These are phyloP conservation scores for Dactylonectria macrodidyma DNA, from an alignment of 2,329 filamentous ascomycete species.

Conservation along the genomic window DNA sequence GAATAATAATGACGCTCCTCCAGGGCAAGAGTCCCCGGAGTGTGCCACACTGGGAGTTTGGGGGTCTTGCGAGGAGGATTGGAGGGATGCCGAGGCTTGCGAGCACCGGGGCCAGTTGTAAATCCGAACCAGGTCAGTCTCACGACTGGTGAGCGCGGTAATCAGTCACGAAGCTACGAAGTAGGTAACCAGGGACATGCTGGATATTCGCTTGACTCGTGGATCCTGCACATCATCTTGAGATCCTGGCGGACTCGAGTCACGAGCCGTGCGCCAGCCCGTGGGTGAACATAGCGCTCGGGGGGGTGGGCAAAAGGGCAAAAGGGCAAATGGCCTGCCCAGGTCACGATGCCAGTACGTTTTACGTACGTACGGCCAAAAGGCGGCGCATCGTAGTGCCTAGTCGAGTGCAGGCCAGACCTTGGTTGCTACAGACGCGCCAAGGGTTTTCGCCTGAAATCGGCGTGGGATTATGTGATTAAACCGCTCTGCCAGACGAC, in stretches of 20 bases:
- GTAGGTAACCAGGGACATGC: constrained; percentile 28
- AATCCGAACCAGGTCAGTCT: constrained; percentile 10
- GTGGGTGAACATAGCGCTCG: constrained; percentile 37
- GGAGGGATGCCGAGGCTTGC: constrained; percentile 2
- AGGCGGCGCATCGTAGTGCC: constrained; percentile 32
- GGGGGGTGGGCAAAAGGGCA: constrained; percentile 5
- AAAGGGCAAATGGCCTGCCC: constrained; percentile 15
- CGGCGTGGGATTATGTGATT: constrained; percentile 31
- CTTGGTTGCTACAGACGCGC: constrained; percentile 32
- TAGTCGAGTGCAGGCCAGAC: constrained; percentile 33
- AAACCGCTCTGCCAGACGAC: constrained; percentile 27
- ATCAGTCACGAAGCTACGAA: background rate
- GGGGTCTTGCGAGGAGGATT: background rate
- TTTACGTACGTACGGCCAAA: constrained; percentile 34
- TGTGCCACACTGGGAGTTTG: constrained; percentile 11
- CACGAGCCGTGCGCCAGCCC: constrained; percentile 42
- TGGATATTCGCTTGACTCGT: constrained; percentile 53
- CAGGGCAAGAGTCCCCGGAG: constrained; percentile 11
- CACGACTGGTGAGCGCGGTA: constrained; percentile 26
- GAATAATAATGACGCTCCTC: background rate
- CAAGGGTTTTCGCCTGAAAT: constrained; percentile 38
- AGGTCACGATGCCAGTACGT: constrained; percentile 32
- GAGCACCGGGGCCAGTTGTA: constrained; percentile 14
- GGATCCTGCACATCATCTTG: constrained; percentile 54
- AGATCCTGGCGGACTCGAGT: constrained; percentile 44